Evolutionary conservation across 2,329 filamentous ascomycete genomes (phyloP).

Genomic region (Colletotrichum sp.): DNA sequence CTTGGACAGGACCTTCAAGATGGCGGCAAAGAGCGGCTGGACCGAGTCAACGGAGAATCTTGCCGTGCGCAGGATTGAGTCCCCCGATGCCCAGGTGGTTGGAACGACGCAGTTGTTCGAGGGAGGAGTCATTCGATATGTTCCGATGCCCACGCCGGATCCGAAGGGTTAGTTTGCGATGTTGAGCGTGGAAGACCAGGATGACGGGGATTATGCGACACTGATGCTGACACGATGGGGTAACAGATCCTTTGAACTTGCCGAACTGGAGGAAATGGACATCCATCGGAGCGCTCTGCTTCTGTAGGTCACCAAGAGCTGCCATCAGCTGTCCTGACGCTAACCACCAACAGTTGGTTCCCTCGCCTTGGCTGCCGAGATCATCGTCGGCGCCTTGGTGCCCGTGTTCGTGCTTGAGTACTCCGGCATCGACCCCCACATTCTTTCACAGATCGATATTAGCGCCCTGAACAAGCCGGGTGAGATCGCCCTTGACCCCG

Average conservation of each 20-base stretch:
- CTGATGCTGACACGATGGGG: background rate
- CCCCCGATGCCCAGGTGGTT: constrained; percentile 26
- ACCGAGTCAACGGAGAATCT: constrained; percentile 26
- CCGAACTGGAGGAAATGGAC: constrained; percentile 35
- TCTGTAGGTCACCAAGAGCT: constrained; percentile 28
- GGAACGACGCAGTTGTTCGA: constrained; percentile 28
- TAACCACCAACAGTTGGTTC: constrained; percentile 15
- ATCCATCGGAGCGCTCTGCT: constrained; percentile 30
- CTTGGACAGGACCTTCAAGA: constrained; percentile 7
- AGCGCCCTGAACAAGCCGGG: constrained; percentile 17
- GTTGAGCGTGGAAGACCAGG: background rate
- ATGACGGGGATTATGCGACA: background rate
- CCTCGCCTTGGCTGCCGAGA: constrained; percentile 20
- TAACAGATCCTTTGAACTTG: constrained; percentile 33
- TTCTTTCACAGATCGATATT: constrained; percentile 28
- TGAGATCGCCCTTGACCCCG: constrained; percentile 26
- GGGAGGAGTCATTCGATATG: constrained; percentile 22
- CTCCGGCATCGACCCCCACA: constrained; percentile 33
- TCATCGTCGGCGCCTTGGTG: constrained; percentile 33
- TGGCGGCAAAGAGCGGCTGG: constrained; percentile 21
- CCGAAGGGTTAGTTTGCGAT: constrained; percentile 28
- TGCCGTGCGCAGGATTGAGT: constrained; percentile 21
- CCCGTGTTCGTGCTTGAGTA: constrained; percentile 40
- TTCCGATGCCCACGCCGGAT: constrained; percentile 33
- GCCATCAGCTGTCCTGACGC: background rate